Conservation (phyloP, 2,329 filamentous ascomycete species). For the Claviceps arundinis region DNA sequence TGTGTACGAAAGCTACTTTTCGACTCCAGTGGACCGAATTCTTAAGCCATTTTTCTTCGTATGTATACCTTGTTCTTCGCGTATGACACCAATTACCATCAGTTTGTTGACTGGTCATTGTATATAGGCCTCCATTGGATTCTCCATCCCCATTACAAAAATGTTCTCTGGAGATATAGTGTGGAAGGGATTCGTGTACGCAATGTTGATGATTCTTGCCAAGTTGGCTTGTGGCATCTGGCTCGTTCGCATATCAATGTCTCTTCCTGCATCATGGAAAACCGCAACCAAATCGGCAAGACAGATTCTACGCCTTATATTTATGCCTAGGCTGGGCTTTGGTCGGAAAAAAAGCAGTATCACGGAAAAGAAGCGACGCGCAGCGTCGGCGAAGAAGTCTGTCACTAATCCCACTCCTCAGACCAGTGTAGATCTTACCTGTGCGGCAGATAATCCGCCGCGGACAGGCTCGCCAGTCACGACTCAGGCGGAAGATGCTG, state of each 20-base stretch:
- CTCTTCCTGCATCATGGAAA: neutral
- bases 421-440: neutral
- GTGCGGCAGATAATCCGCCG: neutral
- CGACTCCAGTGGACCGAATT: conserved; percentile 30
- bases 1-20: conserved; percentile 28
- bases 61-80: neutral
- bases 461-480: neutral
- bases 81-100: neutral
- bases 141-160: conserved; percentile 59
- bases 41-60: conserved; percentile 65
- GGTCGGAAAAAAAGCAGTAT: neutral
- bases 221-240: conserved; percentile 50
- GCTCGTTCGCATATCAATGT: conserved; percentile 26
- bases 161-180: conserved; percentile 52
- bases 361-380: neutral
- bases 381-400: neutral
- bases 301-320: neutral
- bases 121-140: conserved; percentile 44
- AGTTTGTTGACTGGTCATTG: neutral
- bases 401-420: neutral
- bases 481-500: neutral
- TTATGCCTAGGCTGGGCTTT: neutral
- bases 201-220: conserved; percentile 52
- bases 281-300: neutral
- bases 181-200: conserved; percentile 63